Base-by-base conservation (phyloP, 2,329 filamentous ascomycete genomes). In the Fusarium pseudonygamai region DNA sequence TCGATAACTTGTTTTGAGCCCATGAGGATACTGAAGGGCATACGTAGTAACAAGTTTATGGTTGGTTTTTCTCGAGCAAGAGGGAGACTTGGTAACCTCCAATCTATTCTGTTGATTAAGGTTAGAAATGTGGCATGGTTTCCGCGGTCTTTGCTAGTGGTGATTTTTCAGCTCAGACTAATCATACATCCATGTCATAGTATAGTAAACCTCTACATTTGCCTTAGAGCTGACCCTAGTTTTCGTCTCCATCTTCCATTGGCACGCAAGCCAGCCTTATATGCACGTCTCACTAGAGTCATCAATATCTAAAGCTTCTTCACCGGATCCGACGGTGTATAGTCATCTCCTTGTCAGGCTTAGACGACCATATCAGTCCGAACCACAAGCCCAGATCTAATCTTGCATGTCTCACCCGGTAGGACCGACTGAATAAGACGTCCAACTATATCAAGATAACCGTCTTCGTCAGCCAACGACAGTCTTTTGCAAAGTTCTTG, bases 181-280 rank as follows among this genome's bases (percentile, higher is more conserved):
- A 57, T 57, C 50, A 13, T 26, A 14, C 43, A 36, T 26, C 20
- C 55, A 47, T 34, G 55, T 47, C 40, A 58, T 47, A n/a, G 22
- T 47, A 36, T 49, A 43, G 52, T 32, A 56, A 12, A 36, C 6
- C 7, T 49, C n/a, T 20, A 30, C 30, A 58, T 36, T 11, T 36
- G 2, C 30, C 18, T 49, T 14, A 8, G 42, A 34, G n/a, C 30
- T 36, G 30, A 58, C 24, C 24, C n/a, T n/a, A 5, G 5, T n/a
- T 1, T 15, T 2, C 22, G 7, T 36, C 50, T 18, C 2, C n/a
- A 8, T 42, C 34, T 3, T 2, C 14, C 4, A 58, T 49, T 34
- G 30, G 20, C 7, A 49, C 15, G 4, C 14, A 28, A 18, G 11
- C 10, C 30, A 49, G 32, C 30, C 30, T 36, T 15, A 22, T 26